Conservation (phyloP, 1,284 basidiomycete genomes). For the Cronartium ribicola region DNA sequence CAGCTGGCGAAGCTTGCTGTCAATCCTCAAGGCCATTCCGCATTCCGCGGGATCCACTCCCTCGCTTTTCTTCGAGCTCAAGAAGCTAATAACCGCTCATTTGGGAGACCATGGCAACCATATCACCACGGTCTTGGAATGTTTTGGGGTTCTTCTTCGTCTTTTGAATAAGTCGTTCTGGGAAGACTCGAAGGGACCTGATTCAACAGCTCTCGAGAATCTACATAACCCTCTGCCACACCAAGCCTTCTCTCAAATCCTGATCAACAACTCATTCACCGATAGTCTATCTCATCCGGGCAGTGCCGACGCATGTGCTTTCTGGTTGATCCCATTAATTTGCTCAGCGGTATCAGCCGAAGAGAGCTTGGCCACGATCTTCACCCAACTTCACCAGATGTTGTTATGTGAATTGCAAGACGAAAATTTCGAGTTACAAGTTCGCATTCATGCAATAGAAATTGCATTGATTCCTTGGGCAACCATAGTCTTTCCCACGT, state of each 20-base stretch:
- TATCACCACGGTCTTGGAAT: constrained; percentile 15
- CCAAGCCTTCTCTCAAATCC: constrained; percentile 11
- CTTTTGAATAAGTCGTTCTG: constrained; percentile 31
- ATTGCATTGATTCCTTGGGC: constrained; percentile 11
- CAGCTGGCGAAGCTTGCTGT: constrained; percentile 32
- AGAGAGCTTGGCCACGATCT: constrained; percentile 13
- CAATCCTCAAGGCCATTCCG: constrained; percentile 23
- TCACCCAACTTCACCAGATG: constrained; percentile 18
- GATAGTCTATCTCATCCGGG: constrained; percentile 2
- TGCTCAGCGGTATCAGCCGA: constrained; percentile 16
- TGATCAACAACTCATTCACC: constrained; percentile 16
- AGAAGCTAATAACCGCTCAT: constrained; percentile 27
- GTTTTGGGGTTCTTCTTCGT: constrained; percentile 21
- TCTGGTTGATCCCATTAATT: constrained; percentile 35
- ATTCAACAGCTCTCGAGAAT: constrained; percentile 6
- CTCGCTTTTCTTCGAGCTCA: constrained; percentile 11
- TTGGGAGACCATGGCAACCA: constrained; percentile 26
- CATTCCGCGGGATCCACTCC: not conserved
- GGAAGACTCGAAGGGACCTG: constrained; percentile 3
- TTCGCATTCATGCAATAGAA: constrained; percentile 16
- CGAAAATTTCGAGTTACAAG: not conserved
- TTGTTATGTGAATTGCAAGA: constrained; percentile 24
- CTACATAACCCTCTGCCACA: not conserved
- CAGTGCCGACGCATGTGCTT: constrained; percentile 9
- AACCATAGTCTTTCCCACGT: not conserved